A percentile compares a stretch with the other conserved stretches of the same genome.
Conservation (phyloP, 441 rosid species). For the Adansonia rubrostipa region DNA sequence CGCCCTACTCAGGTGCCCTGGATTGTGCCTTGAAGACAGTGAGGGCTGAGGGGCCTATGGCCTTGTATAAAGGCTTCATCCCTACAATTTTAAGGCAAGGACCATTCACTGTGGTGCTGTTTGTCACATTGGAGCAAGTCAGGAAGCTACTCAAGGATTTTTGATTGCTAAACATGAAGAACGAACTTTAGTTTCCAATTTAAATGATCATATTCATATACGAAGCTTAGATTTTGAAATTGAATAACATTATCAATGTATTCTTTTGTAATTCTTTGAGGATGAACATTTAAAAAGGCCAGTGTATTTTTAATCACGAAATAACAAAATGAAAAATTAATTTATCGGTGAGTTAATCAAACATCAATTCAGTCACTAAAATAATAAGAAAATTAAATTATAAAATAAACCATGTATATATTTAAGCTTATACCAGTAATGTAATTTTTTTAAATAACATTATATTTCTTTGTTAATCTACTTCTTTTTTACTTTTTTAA, state of each 20-base stretch:
- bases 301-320: background rate
- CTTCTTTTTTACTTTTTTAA: no score
- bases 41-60: constrained; percentile 66
- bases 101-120: constrained; percentile 67
- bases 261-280: background rate
- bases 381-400: no score
- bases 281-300: background rate
- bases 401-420: no score
- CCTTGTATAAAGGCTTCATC: constrained; percentile 68
- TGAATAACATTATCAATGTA: no score
- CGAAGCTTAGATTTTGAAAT: no score
- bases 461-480: no score
- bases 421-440: no score
- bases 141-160: constrained; percentile 58
- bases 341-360: background rate
- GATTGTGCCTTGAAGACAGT: constrained; percentile 66
- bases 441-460: no score
- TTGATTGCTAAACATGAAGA: constrained; percentile 25
- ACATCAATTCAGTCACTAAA: no score
- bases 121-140: constrained; percentile 68
- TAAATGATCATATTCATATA: no score
- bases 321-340: background rate
- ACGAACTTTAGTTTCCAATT: background rate
- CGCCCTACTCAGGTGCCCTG: constrained; percentile 56
- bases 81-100: constrained; percentile 75